Base-by-base conservation (phyloP, 1,284 basidiomycete species). In the Ustilago nuda region DNA sequence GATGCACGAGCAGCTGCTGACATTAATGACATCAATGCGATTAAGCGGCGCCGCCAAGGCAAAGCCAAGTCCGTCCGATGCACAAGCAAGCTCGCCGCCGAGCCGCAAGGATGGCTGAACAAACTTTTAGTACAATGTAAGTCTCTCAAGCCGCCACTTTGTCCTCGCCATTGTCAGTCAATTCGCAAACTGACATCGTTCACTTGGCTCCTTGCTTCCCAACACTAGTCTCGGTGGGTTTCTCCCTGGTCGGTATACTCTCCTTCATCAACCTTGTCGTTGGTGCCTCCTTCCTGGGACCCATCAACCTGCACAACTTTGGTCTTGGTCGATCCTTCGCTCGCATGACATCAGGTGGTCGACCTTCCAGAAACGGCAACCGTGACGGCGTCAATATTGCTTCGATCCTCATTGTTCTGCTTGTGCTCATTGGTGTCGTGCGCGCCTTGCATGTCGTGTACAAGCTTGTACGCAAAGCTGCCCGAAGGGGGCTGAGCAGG, bases 211-310 rank as follows among this genome's bases (percentile, higher is more conserved):
- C 3, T 39, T 35, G 13, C 45, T 32, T 4, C 48, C 13, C 6
- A 7, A 30, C 7, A 50, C 8, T 59, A 76, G 66, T 81, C 50
- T 72, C 74, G 5, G 62, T 81, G 12, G 79, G 79, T n/a, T 79
- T 79, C 45, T 79, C 71, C 2, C 55, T 81, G 3, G 72, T 81
- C 33, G 79, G 79, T 51, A 78, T 79, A 17, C 41, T 75, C 3
- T 76, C 73, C 33, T 79, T 81, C 27, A 54, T 81, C 64, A 79
- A 76, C 30, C 54, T 81, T 17, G 65, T 81, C 13, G 55, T 81
- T 12, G 75, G 75, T 2, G 60, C 71, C 1, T 66, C 76, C 6
- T 72, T 76, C 23, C 56, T 79, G 35, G 78, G 67, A 3, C 76
- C 78, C 6, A 66, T 79, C 66, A 79, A 79, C 46, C 61, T 79